Base-by-base conservation (phyloP, 176 grass and related monocot species). In the Cocos nucifera region DNA sequence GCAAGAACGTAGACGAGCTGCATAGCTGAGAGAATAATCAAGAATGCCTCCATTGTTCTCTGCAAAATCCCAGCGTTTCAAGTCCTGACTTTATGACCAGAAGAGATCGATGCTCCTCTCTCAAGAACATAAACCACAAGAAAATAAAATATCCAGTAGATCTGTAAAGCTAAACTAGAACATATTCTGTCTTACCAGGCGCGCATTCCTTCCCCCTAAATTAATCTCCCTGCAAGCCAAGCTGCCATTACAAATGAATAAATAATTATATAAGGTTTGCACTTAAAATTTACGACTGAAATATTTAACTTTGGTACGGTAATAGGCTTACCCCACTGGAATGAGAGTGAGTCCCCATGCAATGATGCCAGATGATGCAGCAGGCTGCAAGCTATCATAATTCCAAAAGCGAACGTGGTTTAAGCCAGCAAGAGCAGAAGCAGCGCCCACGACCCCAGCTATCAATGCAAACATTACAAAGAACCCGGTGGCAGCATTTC, bases 11-110 rank as follows among this genome's bases (percentile, higher is more conserved):
- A 97, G 22, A 91, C 21, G 28, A 97, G 65, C 66, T 97, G 87
- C 39, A 81, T 97, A 50, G 62, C 84, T 17, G 93, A 73, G 23
- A 97, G 78, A 26, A 83, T 79, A 58, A 97, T 92, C 25, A 75
- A 73, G 77, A 92, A 97, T 3, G 84, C 63, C 71, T 97, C 93
- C 93, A 97, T 92, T 49, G 78, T 88, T 39, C 73, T 86, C 93
- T 97, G 84, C 26, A 22, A 39, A 21, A 44, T 44, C 8, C 32
- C 8, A 10, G 32, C 2, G 32, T 39, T 6, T 8, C 32, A 9
- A 10, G 6, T 39, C 6, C 12, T 39, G 8, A 39, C 8, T 44
- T 44, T 12, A 44, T 44, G 35, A 44, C 8, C 35, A 10, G 1
- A 44, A 44, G 1, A 44, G 28, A 29, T 29, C 3, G 28, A 10